Base-by-base conservation (phyloP, 1,284 basidiomycete species). In the Meripilus lineatus region DNA sequence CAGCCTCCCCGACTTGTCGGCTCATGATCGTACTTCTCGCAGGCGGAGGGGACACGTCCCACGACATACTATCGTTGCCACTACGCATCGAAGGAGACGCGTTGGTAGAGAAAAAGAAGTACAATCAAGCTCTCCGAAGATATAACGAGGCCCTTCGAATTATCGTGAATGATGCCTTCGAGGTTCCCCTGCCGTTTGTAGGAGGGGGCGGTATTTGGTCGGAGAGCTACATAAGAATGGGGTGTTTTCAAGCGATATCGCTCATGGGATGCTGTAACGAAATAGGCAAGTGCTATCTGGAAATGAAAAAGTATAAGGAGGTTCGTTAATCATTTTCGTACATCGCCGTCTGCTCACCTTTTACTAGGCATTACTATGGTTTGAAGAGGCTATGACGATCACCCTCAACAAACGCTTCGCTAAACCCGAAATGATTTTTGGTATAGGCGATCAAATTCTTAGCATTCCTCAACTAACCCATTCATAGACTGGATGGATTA, bases 401-500 rank as follows among this genome's bases (percentile, higher is more conserved):
- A 11, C 13, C 8, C 23, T 24, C 8, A 34, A 28, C 15, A 23
- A 18, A 15, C 5, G 5, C 17, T 28, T 28, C 42, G 7, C 4
- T 26, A 38, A n/a, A 24, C 4, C 4, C 5, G 10, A 38, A 38
- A 10, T 33, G 14, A 18, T 38, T 6, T 38, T 44, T 32, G 42
- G 42, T 44, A 15, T 8, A 33, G 21, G 11, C 11, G 8, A 35
- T 10, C 34, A 11, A 11, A 11, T 4, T 32, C 20, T 32, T 22
- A 10, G 6, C 17, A 10, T 26, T 18, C 15, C n/a, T 4, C 26
- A 41, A 30, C 18, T 15, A 13, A 18, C 22, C n/a, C 6, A n/a
- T 35, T 5, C 15, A 14, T 15, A 44, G 42, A 38, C 17, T 44
- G 42, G 42, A 38, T 28, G 13, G 35, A 36, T 6, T n/a, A 23